Base-by-base conservation (phyloP, 108 stramenopile species). In the Tribonema minus region DNA sequence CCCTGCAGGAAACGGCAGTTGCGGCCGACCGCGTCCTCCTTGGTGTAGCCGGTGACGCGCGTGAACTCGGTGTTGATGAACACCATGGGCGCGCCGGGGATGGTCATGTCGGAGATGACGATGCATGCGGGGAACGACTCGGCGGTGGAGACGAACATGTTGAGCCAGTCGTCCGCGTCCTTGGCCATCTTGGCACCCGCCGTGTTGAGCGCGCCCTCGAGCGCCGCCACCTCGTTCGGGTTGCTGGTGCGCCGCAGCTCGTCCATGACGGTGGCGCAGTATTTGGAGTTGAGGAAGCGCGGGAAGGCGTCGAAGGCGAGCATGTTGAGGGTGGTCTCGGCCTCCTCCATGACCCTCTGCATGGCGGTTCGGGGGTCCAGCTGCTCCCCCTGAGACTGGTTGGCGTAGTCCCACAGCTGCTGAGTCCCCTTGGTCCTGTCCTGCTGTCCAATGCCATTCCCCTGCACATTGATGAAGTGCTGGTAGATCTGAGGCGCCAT, bases 111-210 rank as follows among this genome's bases (percentile, higher is more conserved):
- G 34, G 64, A 67, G 41, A 81, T 73, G 71, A 81, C 80, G 40
- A 81, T 84, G 78, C 83, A 84, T 7, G 83, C 83, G 38, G 83
- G 83, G 54, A 79, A 84, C 29, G 77, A 80, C 46, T 84, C 83
- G 3, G 83, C 83, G 37, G 78, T 84, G 12, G 71, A 64, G 27
- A 80, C 78, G 61, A 84, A 84, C 67, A 72, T 80, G 64, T 80
- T 80, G 5, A 84, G 78, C 83, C 83, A 84, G 26, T 84, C 83
- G 65, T 84, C 78, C 25, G 78, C 69, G 36, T 71, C 70, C n/a
- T 54, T 29, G 32, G 78, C 59, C 70, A 59, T 33, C 34, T 71
- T 70, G 64, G 66, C 25, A 7, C 30, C 58, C 3, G 61, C 58
- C 4, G 70, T 70, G 36, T 71, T 71, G 37, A 63, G 26, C 15